Percentiles rank a stretch among this genome's conserved stretches.
phyloP scores from a whole-genome alignment of 2,329 filamentous ascomycete genomes.

The Ceratocystis cubensis region DNA sequence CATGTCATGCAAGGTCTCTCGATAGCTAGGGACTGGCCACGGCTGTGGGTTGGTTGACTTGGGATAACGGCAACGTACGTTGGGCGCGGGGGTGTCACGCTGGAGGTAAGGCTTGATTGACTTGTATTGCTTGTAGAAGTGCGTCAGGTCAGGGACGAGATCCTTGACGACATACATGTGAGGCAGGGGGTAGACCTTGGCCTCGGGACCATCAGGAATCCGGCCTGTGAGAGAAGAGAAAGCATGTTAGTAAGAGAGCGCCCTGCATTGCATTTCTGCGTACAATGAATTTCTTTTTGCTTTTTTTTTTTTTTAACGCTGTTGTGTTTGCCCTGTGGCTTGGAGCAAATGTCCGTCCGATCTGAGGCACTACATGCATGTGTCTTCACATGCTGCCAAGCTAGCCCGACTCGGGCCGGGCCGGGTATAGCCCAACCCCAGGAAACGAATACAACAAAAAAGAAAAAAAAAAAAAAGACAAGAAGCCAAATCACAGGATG shows the following conservation, averaged over 20 bases:
- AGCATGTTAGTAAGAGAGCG: not conserved
- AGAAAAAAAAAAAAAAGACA: not conserved
- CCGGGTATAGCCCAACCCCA: not conserved
- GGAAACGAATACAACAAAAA: not conserved
- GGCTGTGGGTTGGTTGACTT: not conserved
- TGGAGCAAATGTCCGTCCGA: not conserved
- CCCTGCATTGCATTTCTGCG: too few relatives aligned
- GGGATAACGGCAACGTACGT: slow-evolving; percentile 46
- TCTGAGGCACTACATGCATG: not conserved
- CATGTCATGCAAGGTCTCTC: too few relatives aligned
- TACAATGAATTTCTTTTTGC: not conserved
- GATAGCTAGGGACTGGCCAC: too few relatives aligned
- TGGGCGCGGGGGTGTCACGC: slow-evolving; percentile 67
- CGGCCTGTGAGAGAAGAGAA: slow-evolving; percentile 50
- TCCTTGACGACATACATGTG: slow-evolving; percentile 99
- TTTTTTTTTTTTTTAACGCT: not conserved
- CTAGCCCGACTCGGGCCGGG: slow-evolving; percentile 13
- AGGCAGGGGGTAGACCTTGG: slow-evolving; percentile 93
- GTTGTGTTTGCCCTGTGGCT: not conserved
- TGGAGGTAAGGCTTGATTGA: slow-evolving; percentile 98
- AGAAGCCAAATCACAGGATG: not conserved
- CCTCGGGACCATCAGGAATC: slow-evolving; percentile 78
- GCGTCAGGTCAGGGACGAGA: slow-evolving; percentile 90
- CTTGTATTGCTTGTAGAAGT: slow-evolving; percentile 99
- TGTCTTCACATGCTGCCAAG: slow-evolving; percentile 15